A percentile compares a stretch with the other conserved stretches of the same genome.
Evolutionary conservation across 2,329 filamentous ascomycete species (phyloP).

Genomic region (Cladosporium phlei): DNA sequence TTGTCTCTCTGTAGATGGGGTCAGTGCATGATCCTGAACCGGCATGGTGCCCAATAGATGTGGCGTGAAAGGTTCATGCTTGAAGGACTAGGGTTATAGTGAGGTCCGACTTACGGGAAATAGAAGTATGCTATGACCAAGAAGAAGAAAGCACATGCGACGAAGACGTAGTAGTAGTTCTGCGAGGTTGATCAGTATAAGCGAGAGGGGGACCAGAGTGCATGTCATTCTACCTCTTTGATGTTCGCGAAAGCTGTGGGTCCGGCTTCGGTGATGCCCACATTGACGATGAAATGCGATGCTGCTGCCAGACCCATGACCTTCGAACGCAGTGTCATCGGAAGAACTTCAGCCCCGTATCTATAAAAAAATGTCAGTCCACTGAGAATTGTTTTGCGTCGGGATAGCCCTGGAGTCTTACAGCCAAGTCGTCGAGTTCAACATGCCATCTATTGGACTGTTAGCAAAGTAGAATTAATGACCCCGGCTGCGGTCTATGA

Average conservation of each 20-base stretch:
- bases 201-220: accelerated
- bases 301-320: slow-evolving; percentile 53
- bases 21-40: too few relatives aligned
- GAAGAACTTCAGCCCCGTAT: slow-evolving; percentile 53
- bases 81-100: slow-evolving; percentile 6
- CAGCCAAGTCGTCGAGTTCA: slow-evolving; percentile 26
- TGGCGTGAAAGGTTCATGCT: too few relatives aligned
- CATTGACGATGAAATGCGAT: slow-evolving; percentile 49
- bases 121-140: slow-evolving; percentile 50
- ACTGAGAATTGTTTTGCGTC: slow-evolving; percentile 24
- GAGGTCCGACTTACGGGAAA: slow-evolving; percentile 43
- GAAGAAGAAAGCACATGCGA: slow-evolving; percentile 50
- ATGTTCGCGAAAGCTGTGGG: slow-evolving; percentile 55
- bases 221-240: slow-evolving; percentile 17
- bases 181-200: slow-evolving; percentile 28
- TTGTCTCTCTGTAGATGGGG: slow-evolving; percentile 21
- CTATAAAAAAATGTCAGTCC: neutral
- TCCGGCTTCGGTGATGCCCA: slow-evolving; percentile 40
- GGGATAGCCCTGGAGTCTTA: slow-evolving; percentile 2
- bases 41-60: neutral
- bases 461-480: neutral
- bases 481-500: neutral
- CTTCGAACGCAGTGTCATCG: slow-evolving; percentile 50
- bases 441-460: slow-evolving; percentile 20
- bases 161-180: slow-evolving; percentile 59